Evolutionary conservation across 2,329 filamentous ascomycete genomes (phyloP).

Genomic region (Calonectria montana): DNA sequence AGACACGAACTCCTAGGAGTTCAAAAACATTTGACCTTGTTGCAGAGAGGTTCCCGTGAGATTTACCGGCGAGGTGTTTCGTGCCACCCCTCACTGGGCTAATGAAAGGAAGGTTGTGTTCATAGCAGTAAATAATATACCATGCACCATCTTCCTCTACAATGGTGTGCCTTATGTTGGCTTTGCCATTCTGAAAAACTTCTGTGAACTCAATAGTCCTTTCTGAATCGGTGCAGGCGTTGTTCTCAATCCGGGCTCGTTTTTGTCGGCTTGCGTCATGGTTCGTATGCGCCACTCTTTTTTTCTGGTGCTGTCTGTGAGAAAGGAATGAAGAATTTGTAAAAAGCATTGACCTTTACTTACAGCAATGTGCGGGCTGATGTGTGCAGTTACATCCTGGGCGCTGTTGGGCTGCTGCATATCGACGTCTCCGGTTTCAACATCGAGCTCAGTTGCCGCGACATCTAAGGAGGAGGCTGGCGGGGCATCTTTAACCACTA

Average conservation of each 20-base stretch:
- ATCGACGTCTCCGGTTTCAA: too few species aligned
- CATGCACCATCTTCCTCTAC: background rate
- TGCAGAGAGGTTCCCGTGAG: background rate
- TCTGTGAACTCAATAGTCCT: conserved; percentile 8
- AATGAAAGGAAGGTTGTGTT: conserved; percentile 6
- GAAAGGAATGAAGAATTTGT: too few species aligned
- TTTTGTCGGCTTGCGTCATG: background rate
- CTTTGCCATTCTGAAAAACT: conserved; percentile 13
- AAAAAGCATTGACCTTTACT: background rate
- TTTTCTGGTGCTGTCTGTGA: background rate
- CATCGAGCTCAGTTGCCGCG: background rate
- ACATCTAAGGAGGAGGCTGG: background rate
- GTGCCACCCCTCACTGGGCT: background rate
- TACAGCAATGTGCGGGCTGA: background rate
- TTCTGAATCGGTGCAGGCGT: background rate
- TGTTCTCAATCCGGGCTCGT: background rate
- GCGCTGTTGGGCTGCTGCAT: background rate
- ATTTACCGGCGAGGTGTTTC: conserved; percentile 1
- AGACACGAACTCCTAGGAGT: background rate
- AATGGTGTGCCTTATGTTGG: conserved; percentile 7
- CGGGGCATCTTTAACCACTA: background rate
- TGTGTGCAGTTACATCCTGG: background rate
- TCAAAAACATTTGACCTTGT: background rate
- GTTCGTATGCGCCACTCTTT: background rate
- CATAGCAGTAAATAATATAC: conserved; percentile 18